Conservation (phyloP, 2,329 filamentous ascomycete genomes). For the Trichophyton mentagrophytes region DNA sequence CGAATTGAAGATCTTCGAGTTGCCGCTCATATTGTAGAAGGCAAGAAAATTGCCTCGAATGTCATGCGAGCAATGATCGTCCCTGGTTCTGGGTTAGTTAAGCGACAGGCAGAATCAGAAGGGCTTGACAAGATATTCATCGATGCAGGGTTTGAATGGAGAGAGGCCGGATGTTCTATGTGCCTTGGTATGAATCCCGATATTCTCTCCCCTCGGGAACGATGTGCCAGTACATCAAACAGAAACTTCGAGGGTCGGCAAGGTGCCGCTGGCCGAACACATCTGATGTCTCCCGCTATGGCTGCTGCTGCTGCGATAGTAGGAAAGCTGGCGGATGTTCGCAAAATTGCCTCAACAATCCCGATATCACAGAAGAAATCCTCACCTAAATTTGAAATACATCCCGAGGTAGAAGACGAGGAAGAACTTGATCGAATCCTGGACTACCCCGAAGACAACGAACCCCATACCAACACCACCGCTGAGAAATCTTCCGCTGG, state of each 20-base stretch:
- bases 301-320: conserved; percentile 80
- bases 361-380: conserved; percentile 35
- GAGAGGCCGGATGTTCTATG: conserved; percentile 97
- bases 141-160: conserved; percentile 93
- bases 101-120: conserved; percentile 79
- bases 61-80: conserved; percentile 94
- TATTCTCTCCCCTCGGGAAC: conserved; percentile 80
- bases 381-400: conserved; percentile 48
- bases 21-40: conserved; percentile 74
- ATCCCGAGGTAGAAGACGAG: conserved; percentile 49
- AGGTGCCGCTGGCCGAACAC: conserved; percentile 79
- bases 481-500: conserved; percentile 43
- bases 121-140: conserved; percentile 85
- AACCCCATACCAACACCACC: conserved; percentile 46
- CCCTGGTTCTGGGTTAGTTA: conserved; percentile 87
- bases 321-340: conserved; percentile 84
- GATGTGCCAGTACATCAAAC: conserved; percentile 91
- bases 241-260: conserved; percentile 96
- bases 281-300: conserved; percentile 95
- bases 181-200: conserved; percentile 99
- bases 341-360: conserved; percentile 52
- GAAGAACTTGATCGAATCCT: conserved; percentile 52
- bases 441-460: conserved; percentile 50
- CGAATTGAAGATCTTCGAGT: conserved; percentile 89
- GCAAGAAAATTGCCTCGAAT: conserved; percentile 73